phyloP scores from a whole-genome alignment of 352 stramenopile genomes.

The Phytopythium chamaehyphon region DNA sequence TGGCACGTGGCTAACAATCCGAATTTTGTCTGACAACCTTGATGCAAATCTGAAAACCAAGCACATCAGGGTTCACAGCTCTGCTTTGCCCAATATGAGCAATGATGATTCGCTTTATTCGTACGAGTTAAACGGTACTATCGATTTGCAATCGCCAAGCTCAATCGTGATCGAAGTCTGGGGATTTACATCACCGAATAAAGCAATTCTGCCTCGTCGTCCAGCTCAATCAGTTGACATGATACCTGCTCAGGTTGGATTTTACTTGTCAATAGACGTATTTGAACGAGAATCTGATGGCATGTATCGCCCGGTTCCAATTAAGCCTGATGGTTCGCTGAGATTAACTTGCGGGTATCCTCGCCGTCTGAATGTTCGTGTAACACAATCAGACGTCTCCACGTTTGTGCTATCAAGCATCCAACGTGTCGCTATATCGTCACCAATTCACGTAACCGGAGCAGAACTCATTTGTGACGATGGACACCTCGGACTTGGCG shows the following conservation, averaged over 20 bases:
- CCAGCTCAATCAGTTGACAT: neutral
- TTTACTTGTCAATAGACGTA: conserved; percentile 76
- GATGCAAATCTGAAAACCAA: no score
- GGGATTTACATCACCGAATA: neutral
- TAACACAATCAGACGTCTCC: conserved; percentile 67
- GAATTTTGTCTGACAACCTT: no score
- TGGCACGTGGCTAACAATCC: no score
- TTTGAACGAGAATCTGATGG: conserved; percentile 66
- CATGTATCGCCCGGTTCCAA: conserved; percentile 55
- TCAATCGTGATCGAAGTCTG: no score
- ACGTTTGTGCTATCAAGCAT: conserved; percentile 45
- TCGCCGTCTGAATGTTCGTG: conserved; percentile 45
- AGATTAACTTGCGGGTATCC: conserved; percentile 58
- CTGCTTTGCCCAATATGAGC: no score
- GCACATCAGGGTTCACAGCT: no score
- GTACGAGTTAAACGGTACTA: no score
- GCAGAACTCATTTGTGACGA: neutral
- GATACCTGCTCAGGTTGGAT: conserved; percentile 12
- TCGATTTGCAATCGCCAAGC: no score
- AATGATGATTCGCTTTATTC: no score
- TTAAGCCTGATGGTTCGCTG: conserved; percentile 66
- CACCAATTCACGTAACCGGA: neutral
- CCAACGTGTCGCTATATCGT: conserved; percentile 36
- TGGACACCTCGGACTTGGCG: no score
- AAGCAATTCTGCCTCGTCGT: neutral